Percentiles rank a stretch among this genome's conserved stretches.
Evolutionary conservation across 2,329 filamentous ascomycete species (phyloP).

Genomic region (Xylariaceae sp.): DNA sequence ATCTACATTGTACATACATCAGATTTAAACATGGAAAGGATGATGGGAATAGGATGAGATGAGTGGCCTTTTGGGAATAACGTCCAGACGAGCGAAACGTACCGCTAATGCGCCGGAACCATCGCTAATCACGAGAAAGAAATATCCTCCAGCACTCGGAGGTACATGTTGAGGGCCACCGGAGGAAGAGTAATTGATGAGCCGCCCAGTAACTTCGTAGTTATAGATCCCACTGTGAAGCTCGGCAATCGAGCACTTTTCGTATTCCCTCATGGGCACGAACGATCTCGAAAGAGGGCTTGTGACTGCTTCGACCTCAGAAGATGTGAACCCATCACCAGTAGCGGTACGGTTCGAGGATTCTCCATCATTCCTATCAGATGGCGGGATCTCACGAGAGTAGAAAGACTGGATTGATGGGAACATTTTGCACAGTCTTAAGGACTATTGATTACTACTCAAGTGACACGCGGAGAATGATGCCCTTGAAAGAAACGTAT

Average conservation of each 20-base stretch:
- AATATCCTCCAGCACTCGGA: constrained; percentile 42
- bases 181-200: constrained; percentile 50
- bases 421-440: constrained; percentile 13
- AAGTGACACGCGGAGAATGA: too few relatives aligned
- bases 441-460: too few relatives aligned
- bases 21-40: neutral
- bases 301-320: constrained; percentile 38
- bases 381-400: constrained; percentile 22
- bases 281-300: constrained; percentile 36
- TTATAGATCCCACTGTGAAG: constrained; percentile 47
- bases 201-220: constrained; percentile 50
- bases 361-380: constrained; percentile 7
- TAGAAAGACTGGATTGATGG: constrained; percentile 36
- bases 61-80: neutral
- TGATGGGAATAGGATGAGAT: neutral
- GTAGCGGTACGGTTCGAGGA: constrained; percentile 11
- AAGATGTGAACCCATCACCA: constrained; percentile 51
- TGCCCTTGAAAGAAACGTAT: too few relatives aligned
- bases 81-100: constrained; percentile 7
- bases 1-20: constrained; percentile 33
- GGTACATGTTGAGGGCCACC: constrained; percentile 37
- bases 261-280: constrained; percentile 43
- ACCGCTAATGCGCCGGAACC: constrained; percentile 52
- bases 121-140: constrained; percentile 54
- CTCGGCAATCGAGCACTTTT: constrained; percentile 42